A percentile compares a stretch with the other conserved stretches of the same genome.
These are phyloP conservation scores for Zygosaccharomyces bisporus DNA, from an alignment of 805 yeast genomes.

Conservation along the genomic window DNA sequence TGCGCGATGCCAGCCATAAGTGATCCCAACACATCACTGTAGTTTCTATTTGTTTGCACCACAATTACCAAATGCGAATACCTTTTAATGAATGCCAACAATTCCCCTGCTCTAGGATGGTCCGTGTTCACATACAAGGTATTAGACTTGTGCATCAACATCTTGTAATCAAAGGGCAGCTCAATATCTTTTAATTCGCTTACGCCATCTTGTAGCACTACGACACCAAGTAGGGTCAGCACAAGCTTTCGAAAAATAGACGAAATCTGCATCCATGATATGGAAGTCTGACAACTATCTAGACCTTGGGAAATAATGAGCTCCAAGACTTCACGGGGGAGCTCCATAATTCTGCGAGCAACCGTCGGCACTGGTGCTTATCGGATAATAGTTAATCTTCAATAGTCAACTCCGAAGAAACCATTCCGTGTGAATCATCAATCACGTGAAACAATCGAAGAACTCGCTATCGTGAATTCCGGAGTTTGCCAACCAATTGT, in stretches of 20 bases:
- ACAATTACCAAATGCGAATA: slow-evolving; percentile 21
- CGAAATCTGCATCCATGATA: slow-evolving; percentile 26
- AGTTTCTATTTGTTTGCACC: slow-evolving; percentile 23
- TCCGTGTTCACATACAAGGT: slow-evolving; percentile 17
- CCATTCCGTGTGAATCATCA: neutral
- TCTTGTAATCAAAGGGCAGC: slow-evolving; percentile 16
- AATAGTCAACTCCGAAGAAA: neutral
- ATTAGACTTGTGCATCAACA: slow-evolving; percentile 16
- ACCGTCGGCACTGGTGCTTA: neutral
- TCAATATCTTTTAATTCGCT: neutral
- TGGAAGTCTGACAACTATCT: slow-evolving; percentile 25
- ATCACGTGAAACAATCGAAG: neutral
- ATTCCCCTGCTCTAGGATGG: slow-evolving; percentile 7
- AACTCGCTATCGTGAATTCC: neutral
- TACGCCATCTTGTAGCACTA: slow-evolving; percentile 22
- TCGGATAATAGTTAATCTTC: neutral
- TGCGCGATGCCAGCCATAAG: slow-evolving; percentile 16
- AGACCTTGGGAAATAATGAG: slow-evolving; percentile 21
- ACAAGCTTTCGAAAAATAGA: slow-evolving; percentile 15
- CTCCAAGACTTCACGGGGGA: slow-evolving; percentile 31
- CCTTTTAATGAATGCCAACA: slow-evolving; percentile 13
- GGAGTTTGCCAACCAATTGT: neutral
- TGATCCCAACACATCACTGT: slow-evolving; percentile 23
- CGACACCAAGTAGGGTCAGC: slow-evolving; percentile 22
- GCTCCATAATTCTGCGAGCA: slow-evolving; percentile 9